phyloP scores from a whole-genome alignment of 495 filamentous ascomycete genomes.

The Podospora tetraspora region DNA sequence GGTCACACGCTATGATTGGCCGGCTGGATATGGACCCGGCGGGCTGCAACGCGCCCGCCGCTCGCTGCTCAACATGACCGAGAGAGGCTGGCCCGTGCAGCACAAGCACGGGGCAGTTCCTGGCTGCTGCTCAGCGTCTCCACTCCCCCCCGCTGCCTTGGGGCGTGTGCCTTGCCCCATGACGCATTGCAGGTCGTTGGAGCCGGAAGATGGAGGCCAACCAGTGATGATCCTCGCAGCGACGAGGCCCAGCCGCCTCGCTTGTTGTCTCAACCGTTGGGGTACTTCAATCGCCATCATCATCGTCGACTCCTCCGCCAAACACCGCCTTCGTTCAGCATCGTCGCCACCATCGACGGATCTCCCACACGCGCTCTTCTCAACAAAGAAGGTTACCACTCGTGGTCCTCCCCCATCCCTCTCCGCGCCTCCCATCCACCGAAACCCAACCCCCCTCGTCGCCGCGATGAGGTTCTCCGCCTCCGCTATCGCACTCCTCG shows the following conservation, averaged over 20 bases:
- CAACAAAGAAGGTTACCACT: not conserved
- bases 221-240: constrained; percentile 1
- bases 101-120: not conserved
- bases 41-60: not conserved
- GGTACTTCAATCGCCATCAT: constrained; percentile 11
- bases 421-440: not conserved
- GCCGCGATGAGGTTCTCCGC: constrained; percentile 40
- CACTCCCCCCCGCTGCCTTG: not conserved
- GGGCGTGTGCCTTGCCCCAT: constrained; percentile 7
- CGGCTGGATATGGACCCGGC: not conserved
- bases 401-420: not conserved
- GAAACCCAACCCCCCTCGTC: not conserved
- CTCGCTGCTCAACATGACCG: not conserved
- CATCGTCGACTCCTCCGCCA: not conserved
- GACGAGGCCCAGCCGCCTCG: constrained; percentile 6
- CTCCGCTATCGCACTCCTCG: constrained; percentile 35
- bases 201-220: not conserved
- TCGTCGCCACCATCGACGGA: not conserved
- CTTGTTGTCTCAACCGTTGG: constrained; percentile 9
- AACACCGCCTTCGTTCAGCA: not conserved
- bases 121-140: not conserved
- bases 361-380: not conserved
- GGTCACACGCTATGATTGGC: not conserved
- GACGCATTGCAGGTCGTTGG: constrained; percentile 9
- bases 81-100: no score